Base-by-base conservation (phyloP, 2,329 filamentous ascomycete genomes). In the Ceratocystis huliohia region DNA sequence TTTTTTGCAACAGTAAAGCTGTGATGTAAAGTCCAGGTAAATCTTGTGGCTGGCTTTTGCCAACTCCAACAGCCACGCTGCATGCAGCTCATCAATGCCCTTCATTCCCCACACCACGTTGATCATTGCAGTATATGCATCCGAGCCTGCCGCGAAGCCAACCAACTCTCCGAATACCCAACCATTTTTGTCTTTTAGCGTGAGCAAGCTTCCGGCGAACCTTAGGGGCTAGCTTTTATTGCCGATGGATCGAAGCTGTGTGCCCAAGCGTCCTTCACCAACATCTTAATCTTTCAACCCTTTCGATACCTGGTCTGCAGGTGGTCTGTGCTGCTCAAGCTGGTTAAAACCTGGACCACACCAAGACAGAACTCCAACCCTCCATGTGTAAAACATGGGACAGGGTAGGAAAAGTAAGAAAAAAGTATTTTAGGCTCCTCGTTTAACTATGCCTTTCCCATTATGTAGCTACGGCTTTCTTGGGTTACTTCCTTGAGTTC, bases 241-340 rank as follows among this genome's bases (percentile, higher is more conserved):
- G 37, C 37, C 15, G 37, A 22, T 8, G 13, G 59, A 57, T 33
- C 30, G 30, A 33, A 57, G 15, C 53, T 57, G 53, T 57, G 28
- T n/a, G 56, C 28, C 56, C 61, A 63, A 45, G 61, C 61, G 45
- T 22, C 17, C 61, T 15, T 46, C 61, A 63, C 25, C 17, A 44
- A 37, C 56, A 33, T 22, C 53, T 57, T 57, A 53, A 53, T 53
- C 48, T 57, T 57, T 57, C 53, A 37, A 13, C 37, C 37, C 37
- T 5, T 13, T n/a, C 33, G 28, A 8, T 17, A 2, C 33, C 15
- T 33, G 56, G 20, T 59, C 56, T 37, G 17, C 8, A n/a, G 25
- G 28, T 8, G 56, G 56, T 59, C 56, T 37, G 56, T 59, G 56
- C 56, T 37, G 30, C 4, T 33, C 22, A 28, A 30, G 2, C 13